A percentile compares a stretch with the other conserved stretches of the same genome.
phyloP scores from a whole-genome alignment of 2,329 filamentous ascomycete species.

The Fusarium tanahbumbuense region DNA sequence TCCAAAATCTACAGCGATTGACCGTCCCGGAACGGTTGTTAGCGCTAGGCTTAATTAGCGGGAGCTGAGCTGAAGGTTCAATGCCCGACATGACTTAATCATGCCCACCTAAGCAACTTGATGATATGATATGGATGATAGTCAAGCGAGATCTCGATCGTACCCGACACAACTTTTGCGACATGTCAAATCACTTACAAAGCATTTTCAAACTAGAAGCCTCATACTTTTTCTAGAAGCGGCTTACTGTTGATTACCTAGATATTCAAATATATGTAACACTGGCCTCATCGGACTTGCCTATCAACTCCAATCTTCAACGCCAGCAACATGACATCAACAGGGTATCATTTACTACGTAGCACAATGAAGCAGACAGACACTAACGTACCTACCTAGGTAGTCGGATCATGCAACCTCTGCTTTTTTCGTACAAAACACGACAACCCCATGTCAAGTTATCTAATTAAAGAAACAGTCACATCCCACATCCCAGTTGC shows the following conservation, averaged over 20 bases:
- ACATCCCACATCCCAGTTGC: not conserved
- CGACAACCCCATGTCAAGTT: conserved; percentile 7
- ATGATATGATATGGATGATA: not conserved
- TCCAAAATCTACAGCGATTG: conserved; percentile 3
- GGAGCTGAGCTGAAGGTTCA: conserved; percentile 2
- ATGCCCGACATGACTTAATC: conserved; percentile 20
- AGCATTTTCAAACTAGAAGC: conserved; percentile 12
- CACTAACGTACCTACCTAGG: not conserved
- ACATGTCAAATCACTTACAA: conserved; percentile 26
- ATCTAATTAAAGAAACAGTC: conserved; percentile 20
- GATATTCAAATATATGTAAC: not conserved
- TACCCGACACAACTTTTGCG: not conserved
- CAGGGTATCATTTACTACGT: not conserved
- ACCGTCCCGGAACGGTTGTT: not conserved
- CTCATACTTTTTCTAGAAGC: conserved; percentile 9
- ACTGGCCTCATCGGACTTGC: not conserved
- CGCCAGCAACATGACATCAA: conserved; percentile 14
- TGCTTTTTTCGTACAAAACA: conserved; percentile 25
- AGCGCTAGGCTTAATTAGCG: conserved; percentile 5
- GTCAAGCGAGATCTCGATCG: conserved; percentile 21
- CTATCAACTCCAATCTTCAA: not conserved
- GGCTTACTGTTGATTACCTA: conserved; percentile 1
- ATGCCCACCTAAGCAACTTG: conserved; percentile 30
- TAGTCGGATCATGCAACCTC: not conserved
- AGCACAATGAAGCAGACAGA: not conserved